These are phyloP conservation scores for Dactylellina cionopaga DNA, from an alignment of 2,329 filamentous ascomycete genomes.

Conservation along the genomic window DNA sequence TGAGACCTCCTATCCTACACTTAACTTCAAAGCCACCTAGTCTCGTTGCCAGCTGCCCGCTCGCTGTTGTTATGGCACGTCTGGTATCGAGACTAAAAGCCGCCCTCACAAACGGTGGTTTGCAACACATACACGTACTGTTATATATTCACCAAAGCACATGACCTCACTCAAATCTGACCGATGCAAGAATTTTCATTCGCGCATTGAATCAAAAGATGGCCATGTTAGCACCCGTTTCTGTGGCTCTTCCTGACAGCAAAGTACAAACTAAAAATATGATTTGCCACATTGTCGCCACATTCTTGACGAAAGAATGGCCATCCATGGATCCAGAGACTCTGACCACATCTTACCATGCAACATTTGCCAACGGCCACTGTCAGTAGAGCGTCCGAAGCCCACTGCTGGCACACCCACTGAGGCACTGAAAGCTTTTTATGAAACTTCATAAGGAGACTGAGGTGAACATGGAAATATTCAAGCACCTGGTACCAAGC, in stretches of 20 bases:
- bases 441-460: slow-evolving; percentile 18
- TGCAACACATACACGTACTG: no score
- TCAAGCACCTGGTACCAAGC: slow-evolving; percentile 51
- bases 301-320: slow-evolving; percentile 54
- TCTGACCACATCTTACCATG: slow-evolving; percentile 44
- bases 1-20: no score
- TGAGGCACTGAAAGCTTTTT: slow-evolving; percentile 46
- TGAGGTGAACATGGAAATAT: slow-evolving; percentile 35
- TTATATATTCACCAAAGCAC: no score
- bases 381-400: slow-evolving; percentile 53
- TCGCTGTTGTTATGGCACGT: no score
- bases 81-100: no score
- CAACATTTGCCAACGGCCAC: slow-evolving; percentile 50
- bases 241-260: slow-evolving; percentile 46
- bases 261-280: slow-evolving; percentile 34
- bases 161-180: no score
- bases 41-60: no score
- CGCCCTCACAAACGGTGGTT: no score
- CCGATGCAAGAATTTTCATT: background rate
- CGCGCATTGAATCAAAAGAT: slow-evolving; percentile 32
- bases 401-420: slow-evolving; percentile 1
- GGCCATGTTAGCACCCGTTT: slow-evolving; percentile 27
- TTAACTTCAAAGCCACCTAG: no score
- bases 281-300: slow-evolving; percentile 47
- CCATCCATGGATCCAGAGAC: slow-evolving; percentile 48